Base-by-base conservation (phyloP, 768 basidiomycete genomes). In the Lactarius psammicola region DNA sequence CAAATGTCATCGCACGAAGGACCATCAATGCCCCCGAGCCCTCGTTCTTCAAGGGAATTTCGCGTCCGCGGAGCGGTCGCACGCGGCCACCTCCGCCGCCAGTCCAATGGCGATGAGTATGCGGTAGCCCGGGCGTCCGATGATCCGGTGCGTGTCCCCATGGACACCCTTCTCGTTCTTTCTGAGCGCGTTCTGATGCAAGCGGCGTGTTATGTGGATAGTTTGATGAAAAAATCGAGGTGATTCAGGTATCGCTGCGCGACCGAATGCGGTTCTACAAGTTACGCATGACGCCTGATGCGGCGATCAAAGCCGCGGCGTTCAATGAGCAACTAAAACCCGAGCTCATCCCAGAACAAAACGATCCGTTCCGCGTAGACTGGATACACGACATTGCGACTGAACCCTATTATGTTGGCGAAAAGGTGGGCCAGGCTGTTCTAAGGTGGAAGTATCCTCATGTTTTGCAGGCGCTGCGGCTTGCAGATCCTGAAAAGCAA, bases 231-330 rank as follows among this genome's bases (percentile, higher is more conserved):
- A 94, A 94, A 72, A 82, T 96, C 31, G 81, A 86, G 3, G 85
- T 85, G 4, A 87, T 92, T 23, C 83, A 83, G 1, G 76, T 85
- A 46, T 91, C 91, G 3, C 80, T 94, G 49, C 85, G 90, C 30
- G 91, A 92, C 61, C 80, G 91, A 60, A 92, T 93, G 91, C 82
- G 87, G 34, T 93, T 93, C 74, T 93, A 93, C 76, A 92, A 92
- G 75, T 79, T 92, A 63, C 84, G 83, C 60, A 88, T 87, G 62
- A 93, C 86, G 28, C 88, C 80, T 26, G 89, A 86, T 74, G 89
- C 85, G 49, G 84, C 84, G 7, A 80, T 79, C 57, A 87, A 90
- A 53, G 90, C 89, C 0, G 84, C 87, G 6, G 85, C 84, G 13
- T 94, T 89, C 75, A 97, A 96, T 72, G 85, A 86, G 65, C 87